Base-by-base conservation (phyloP, 495 filamentous ascomycete genomes). In the Hypoxylon perforatum region DNA sequence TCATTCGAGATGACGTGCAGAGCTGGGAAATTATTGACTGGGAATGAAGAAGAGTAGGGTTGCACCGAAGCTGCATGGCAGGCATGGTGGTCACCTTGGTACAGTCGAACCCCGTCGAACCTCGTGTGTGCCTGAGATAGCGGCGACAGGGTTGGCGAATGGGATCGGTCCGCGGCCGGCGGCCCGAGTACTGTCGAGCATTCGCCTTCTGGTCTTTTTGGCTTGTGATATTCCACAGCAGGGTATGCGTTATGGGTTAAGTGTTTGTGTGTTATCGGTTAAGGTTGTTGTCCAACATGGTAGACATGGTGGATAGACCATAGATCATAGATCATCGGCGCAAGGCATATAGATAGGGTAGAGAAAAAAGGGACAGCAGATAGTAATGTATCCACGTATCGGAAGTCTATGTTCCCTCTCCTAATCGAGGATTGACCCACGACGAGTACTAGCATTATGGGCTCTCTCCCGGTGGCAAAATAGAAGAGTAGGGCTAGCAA, bases 11-110 rank as follows among this genome's bases (percentile, higher is more conserved):
- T 71, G 81, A 76, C 7, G 83, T 82, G 30, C 71, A 76, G 41
- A 77, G 77, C 38, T 92, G 88, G 88, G 76, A 83, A 41, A 79
- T 92, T 68, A 74, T 76, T 30, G 77, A 85, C 44, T 92, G 89
- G 90, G 72, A 73, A 56, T 75, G 68, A 76, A n/a, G 54, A 44
- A 15, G 39, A 49, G 64, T 71, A 57, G 65, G 72, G 69, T 71
- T 69, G 60, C 63, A 71, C 68, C 35, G n/a, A 55, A 45, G 46
- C 61, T 73, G 70, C 70, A 75, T 49, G 61, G 51, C 45, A 54
- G 50, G 70, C 70, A 75, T 49, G 61, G 51, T 48, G 57, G 50
- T 47, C 25, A 63, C 46, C 57, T 49, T n/a, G 49, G 65, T 60
- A 62, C 63, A 65, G 57, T 54, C 58, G 41, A 53, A 14, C 15